Evolutionary conservation across 2,329 filamentous ascomycete genomes (phyloP).

Genomic region (Dactylellina parvicollis): DNA sequence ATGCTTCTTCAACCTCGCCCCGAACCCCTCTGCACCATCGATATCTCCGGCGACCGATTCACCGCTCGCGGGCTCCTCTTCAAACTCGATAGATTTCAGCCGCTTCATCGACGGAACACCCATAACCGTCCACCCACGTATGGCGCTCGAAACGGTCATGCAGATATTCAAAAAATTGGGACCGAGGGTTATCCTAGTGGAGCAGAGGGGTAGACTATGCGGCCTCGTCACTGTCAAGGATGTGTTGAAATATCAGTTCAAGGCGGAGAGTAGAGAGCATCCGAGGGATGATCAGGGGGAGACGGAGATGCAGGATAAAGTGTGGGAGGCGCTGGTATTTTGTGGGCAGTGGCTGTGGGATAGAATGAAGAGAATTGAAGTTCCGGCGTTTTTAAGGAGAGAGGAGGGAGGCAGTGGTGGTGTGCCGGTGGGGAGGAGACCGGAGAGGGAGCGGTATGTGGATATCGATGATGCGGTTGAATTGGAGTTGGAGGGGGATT

Average conservation of each 20-base stretch:
- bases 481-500: constrained; percentile 20
- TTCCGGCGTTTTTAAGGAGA: constrained; percentile 58
- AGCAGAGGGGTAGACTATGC: constrained; percentile 82
- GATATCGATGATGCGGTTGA: constrained; percentile 18
- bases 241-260: constrained; percentile 96
- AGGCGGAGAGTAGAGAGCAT: constrained; percentile 86
- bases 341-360: constrained; percentile 70
- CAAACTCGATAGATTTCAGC: constrained; percentile 77
- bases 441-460: constrained; percentile 15
- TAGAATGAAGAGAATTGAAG: constrained; percentile 61
- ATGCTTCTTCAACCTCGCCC: constrained; percentile 72
- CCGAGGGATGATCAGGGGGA: constrained; percentile 68
- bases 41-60: constrained; percentile 61
- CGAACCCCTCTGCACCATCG: constrained; percentile 55
- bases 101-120: constrained; percentile 90
- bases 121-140: constrained; percentile 86
- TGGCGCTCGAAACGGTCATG: constrained; percentile 96
- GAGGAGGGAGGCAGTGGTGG: constrained; percentile 6
- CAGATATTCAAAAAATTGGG: constrained; percentile 98
- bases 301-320: constrained; percentile 70
- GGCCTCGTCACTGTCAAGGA: constrained; percentile 96
- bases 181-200: constrained; percentile 88
- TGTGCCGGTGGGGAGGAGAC: constrained; percentile 5
- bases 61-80: constrained; percentile 66
- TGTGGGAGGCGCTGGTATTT: constrained; percentile 70